Percentiles rank a stretch among this genome's conserved stretches.
Evolutionary conservation across 768 basidiomycete species (phyloP).

Genomic region (Multifurca ochricompacta): DNA sequence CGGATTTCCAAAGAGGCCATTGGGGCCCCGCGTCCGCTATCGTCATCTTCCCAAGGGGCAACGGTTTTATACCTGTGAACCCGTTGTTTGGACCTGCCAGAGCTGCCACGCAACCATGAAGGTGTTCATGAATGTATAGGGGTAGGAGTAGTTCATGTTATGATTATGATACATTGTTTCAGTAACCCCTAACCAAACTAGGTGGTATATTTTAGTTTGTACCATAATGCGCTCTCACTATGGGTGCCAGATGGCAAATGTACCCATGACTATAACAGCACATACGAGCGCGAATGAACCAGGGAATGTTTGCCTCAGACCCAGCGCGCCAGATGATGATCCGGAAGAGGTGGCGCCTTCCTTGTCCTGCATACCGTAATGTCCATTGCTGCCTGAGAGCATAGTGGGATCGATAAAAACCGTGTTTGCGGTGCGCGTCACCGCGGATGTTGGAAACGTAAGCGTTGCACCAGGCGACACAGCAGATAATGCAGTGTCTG

Average conservation of each 20-base stretch:
- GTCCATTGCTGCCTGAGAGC: constrained; percentile 61
- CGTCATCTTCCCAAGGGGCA: neutral
- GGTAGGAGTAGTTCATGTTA: neutral
- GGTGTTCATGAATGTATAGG: neutral
- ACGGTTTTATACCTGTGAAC: neutral
- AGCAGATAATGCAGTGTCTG: constrained; percentile 32
- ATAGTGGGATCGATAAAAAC: constrained; percentile 46
- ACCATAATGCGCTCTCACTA: neutral
- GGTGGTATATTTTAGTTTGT: neutral
- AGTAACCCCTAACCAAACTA: neutral
- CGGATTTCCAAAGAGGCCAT: constrained; percentile 11
- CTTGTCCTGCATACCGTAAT: constrained; percentile 28
- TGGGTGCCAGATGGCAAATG: neutral
- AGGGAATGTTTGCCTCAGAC: neutral
- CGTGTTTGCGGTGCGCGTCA: constrained; percentile 49
- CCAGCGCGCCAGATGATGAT: neutral
- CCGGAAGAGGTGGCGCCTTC: constrained; percentile 31
- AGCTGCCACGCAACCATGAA: neutral
- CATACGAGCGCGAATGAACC: neutral
- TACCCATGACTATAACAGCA: neutral
- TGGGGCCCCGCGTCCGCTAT: constrained; percentile 11
- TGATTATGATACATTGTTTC: neutral
- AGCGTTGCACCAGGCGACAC: constrained; percentile 36
- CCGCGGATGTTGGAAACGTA: constrained; percentile 40
- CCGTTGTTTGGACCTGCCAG: neutral